Evolutionary conservation across 2,329 filamentous ascomycete genomes (phyloP).

Genomic region (Cercospora zeae-maydis): DNA sequence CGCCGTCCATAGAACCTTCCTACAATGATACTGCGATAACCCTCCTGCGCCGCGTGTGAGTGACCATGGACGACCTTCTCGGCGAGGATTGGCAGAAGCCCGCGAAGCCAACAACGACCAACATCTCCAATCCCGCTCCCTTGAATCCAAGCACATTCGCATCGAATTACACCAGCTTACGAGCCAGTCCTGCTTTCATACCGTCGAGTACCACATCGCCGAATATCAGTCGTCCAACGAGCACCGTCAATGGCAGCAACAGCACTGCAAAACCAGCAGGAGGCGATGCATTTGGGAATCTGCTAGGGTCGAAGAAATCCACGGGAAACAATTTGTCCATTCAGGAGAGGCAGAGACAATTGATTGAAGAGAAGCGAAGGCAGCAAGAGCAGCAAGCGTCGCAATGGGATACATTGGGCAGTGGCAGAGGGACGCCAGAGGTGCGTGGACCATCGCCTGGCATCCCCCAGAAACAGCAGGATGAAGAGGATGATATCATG

Average conservation of each 20-base stretch:
- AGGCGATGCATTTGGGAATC: slow-evolving; percentile 72
- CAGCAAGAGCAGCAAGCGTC: slow-evolving; percentile 72
- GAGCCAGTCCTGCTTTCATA: slow-evolving; percentile 41
- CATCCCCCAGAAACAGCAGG: slow-evolving; percentile 6
- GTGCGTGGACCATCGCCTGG: slow-evolving; percentile 26
- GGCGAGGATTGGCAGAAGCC: slow-evolving; percentile 47
- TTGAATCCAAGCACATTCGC: slow-evolving; percentile 28
- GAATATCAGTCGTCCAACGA: slow-evolving; percentile 39
- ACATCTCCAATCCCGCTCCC: slow-evolving; percentile 18
- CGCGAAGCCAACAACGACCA: slow-evolving; percentile 27
- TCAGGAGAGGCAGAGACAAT: slow-evolving; percentile 61
- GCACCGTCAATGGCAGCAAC: slow-evolving; percentile 38
- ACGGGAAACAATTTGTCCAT: slow-evolving; percentile 65
- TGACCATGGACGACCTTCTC: slow-evolving; percentile 48
- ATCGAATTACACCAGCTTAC: slow-evolving; percentile 35
- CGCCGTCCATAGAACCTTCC: neutral
- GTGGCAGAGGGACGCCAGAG: slow-evolving; percentile 48
- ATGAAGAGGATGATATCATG: slow-evolving; percentile 56
- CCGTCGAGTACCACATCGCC: slow-evolving; percentile 35
- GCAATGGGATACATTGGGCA: slow-evolving; percentile 73
- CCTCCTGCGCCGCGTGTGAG: neutral
- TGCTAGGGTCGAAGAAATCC: slow-evolving; percentile 61
- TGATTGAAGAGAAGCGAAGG: slow-evolving; percentile 73
- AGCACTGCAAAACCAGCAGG: slow-evolving; percentile 50
- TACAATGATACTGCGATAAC: slow-evolving; percentile 8